These are phyloP conservation scores for Aquilaria sinensis DNA, from an alignment of 345 rosid species.

Conservation along the genomic window DNA sequence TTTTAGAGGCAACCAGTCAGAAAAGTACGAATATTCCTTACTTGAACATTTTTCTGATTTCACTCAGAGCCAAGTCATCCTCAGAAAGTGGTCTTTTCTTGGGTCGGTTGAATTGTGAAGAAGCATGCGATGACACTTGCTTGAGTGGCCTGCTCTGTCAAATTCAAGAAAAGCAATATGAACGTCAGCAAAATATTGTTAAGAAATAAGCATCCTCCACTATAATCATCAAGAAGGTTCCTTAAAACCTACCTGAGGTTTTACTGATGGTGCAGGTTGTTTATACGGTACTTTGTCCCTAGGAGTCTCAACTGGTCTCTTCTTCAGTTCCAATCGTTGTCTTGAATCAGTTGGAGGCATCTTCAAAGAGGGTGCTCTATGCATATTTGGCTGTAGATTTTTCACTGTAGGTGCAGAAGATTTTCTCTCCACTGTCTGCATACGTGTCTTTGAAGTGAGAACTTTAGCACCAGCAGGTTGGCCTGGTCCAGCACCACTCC, in stretches of 20 bases:
- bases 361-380: constrained; percentile 42
- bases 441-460: constrained; percentile 28
- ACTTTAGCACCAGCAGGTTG: constrained; percentile 45
- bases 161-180: too few species aligned
- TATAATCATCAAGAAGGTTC: not conserved
- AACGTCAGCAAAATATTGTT: constrained; percentile 23
- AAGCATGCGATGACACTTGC: constrained; percentile 30
- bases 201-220: not conserved
- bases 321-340: constrained; percentile 45
- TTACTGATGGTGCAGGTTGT: constrained; percentile 34
- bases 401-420: constrained; percentile 27
- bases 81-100: constrained; percentile 52
- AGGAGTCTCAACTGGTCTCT: constrained; percentile 28
- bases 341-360: constrained; percentile 37
- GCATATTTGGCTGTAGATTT: constrained; percentile 24
- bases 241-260: constrained; percentile 16
- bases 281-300: constrained; percentile 33
- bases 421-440: constrained; percentile 33
- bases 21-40: constrained; percentile 8
- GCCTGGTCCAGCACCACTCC: constrained; percentile 43
- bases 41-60: constrained; percentile 61
- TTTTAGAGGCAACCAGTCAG: not conserved
- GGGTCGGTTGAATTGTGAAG: constrained; percentile 31
- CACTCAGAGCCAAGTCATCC: constrained; percentile 34
- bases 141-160: constrained; percentile 32